phyloP scores from a whole-genome alignment of 805 yeast species.

The Saturnispora dispora region DNA sequence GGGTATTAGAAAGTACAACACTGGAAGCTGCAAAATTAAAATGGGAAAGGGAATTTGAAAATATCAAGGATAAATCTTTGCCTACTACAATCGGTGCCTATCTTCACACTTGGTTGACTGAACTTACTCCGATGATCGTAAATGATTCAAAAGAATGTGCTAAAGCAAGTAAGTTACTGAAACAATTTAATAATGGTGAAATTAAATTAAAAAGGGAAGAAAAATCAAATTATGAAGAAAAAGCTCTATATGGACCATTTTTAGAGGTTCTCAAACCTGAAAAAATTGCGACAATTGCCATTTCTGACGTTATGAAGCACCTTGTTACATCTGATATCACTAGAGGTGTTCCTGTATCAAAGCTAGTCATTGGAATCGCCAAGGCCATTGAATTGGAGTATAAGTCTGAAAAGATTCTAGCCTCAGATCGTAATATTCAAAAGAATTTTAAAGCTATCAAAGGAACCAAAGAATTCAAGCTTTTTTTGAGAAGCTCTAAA shows the following conservation, averaged over 20 bases:
- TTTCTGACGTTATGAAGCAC: constrained; percentile 68
- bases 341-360: constrained; percentile 78
- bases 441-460: constrained; percentile 43
- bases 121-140: constrained; percentile 59
- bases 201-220: constrained; percentile 18
- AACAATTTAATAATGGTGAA: constrained; percentile 8
- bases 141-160: constrained; percentile 55
- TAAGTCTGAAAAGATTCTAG: constrained; percentile 55
- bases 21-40: constrained; percentile 78
- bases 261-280: constrained; percentile 64
- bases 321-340: constrained; percentile 66
- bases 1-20: constrained; percentile 65
- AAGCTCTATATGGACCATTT: constrained; percentile 68
- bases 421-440: constrained; percentile 46
- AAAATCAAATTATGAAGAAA: constrained; percentile 19
- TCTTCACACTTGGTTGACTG: constrained; percentile 77
- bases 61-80: constrained; percentile 30
- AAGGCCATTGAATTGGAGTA: constrained; percentile 79
- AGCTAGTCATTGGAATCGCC: constrained; percentile 75
- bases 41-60: constrained; percentile 79
- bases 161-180: constrained; percentile 28
- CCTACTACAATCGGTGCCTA: constrained; percentile 59
- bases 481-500: constrained; percentile 28
- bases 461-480: constrained; percentile 35
- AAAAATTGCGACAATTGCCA: constrained; percentile 74